phyloP scores from a whole-genome alignment of 164 flowering plant genomes.

The Chimonanthus salicifolius region DNA sequence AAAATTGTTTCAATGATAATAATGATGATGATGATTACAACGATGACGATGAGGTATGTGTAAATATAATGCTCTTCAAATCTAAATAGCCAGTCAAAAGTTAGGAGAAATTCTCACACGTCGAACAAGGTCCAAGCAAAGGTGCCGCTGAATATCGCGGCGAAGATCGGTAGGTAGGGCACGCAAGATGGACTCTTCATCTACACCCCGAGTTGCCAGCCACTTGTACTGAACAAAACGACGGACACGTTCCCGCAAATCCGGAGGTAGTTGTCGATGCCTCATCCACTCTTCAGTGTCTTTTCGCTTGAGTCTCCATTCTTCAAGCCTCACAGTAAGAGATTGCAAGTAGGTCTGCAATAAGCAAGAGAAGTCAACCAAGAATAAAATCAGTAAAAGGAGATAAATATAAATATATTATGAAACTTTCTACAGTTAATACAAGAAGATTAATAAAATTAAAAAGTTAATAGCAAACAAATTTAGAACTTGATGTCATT shows the following conservation, averaged over 20 bases:
- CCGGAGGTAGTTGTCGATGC: conserved; percentile 90
- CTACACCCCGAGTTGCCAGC: conserved; percentile 92
- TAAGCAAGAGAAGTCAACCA: neutral
- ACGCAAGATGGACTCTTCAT: conserved; percentile 67
- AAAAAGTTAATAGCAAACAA: too few relatives aligned
- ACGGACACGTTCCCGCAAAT: conserved; percentile 59
- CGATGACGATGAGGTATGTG: too few relatives aligned
- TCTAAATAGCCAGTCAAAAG: neutral
- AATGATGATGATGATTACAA: too few relatives aligned
- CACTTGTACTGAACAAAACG: conserved; percentile 89
- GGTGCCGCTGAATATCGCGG: conserved; percentile 84
- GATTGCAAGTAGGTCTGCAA: conserved; percentile 89
- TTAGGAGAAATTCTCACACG: conserved; percentile 44
- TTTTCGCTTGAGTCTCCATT: conserved; percentile 85
- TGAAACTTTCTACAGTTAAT: too few relatives aligned
- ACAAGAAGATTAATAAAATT: too few relatives aligned
- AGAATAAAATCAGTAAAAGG: too few relatives aligned
- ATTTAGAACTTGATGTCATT: too few relatives aligned
- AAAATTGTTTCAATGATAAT: too few relatives aligned
- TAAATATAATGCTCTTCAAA: neutral
- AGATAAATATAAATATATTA: too few relatives aligned
- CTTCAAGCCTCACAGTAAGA: conserved; percentile 75
- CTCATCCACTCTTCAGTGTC: conserved; percentile 99
- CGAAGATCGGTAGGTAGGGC: conserved; percentile 85
- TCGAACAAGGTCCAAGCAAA: conserved; percentile 89